Percentiles rank a stretch among this genome's conserved stretches.
These are phyloP conservation scores for Colletotrichum australisinense DNA, from an alignment of 2,329 filamentous ascomycete genomes.

Conservation along the genomic window DNA sequence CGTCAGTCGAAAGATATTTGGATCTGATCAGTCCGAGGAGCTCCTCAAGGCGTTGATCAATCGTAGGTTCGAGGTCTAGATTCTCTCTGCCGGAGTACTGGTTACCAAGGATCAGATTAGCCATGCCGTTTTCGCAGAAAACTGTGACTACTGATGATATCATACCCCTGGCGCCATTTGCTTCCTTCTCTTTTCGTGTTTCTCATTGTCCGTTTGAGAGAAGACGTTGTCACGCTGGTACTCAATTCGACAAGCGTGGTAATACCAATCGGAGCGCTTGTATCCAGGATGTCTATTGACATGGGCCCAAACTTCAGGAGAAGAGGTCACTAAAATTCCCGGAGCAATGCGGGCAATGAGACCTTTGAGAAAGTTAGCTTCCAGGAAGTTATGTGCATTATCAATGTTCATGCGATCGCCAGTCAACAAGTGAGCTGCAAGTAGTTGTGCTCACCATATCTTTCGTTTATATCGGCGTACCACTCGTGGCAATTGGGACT, in stretches of 20 bases:
- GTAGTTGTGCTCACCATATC: constrained; percentile 44
- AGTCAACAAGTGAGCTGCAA: constrained; percentile 31
- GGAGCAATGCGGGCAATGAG: constrained; percentile 53
- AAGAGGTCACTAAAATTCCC: constrained; percentile 60
- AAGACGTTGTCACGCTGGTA: constrained; percentile 65
- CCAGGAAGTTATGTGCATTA: neutral
- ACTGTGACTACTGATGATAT: neutral
- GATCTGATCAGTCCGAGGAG: constrained; percentile 55
- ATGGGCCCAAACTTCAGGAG: constrained; percentile 57
- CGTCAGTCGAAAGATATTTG: constrained; percentile 53
- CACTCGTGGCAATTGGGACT: constrained; percentile 38
- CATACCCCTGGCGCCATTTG: constrained; percentile 63
- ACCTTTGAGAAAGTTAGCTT: constrained; percentile 20
- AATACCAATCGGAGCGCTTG: constrained; percentile 55
- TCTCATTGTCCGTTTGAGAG: constrained; percentile 58
- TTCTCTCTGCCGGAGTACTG: constrained; percentile 69
- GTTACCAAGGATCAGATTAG: neutral
- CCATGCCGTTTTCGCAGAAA: neutral
- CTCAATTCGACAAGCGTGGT: constrained; percentile 58
- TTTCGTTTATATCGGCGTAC: constrained; percentile 41
- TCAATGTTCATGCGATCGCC: neutral
- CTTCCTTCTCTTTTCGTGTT: constrained; percentile 57
- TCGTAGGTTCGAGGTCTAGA: constrained; percentile 57
- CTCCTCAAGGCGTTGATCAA: constrained; percentile 59
- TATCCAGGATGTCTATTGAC: constrained; percentile 56